These are phyloP conservation scores for Apiospora arundinis DNA, from an alignment of 2,329 filamentous ascomycete genomes.

Conservation along the genomic window DNA sequence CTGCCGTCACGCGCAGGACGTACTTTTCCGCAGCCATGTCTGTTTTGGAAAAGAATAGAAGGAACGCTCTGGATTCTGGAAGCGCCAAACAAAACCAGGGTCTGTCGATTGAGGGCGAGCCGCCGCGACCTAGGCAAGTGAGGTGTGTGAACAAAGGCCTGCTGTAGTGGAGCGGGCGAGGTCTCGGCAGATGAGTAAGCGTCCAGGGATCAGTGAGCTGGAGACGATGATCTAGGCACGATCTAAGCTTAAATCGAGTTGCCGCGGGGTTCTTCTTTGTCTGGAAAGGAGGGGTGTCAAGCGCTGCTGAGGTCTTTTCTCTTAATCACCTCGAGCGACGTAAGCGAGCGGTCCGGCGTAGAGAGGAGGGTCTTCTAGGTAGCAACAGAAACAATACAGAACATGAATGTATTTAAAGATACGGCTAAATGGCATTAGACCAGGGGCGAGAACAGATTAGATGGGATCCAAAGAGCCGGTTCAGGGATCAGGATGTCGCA, in stretches of 20 bases:
- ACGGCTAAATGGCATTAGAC: neutral
- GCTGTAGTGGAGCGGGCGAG: neutral
- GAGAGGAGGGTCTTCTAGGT: neutral
- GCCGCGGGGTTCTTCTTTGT: neutral
- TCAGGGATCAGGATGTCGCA: neutral
- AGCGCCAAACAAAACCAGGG: too few species aligned
- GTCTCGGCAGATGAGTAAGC: conserved; percentile 8
- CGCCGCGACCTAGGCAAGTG: neutral
- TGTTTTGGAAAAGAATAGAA: too few species aligned
- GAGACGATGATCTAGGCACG: neutral
- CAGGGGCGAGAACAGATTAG: neutral
- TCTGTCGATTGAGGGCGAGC: neutral
- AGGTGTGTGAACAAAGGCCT: neutral
- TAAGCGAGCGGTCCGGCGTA: neutral
- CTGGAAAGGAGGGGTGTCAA: neutral
- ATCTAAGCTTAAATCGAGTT: conserved; percentile 11
- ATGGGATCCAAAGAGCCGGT: neutral
- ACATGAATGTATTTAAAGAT: neutral
- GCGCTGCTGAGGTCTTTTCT: neutral
- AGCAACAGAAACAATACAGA: neutral
- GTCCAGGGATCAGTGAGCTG: neutral
- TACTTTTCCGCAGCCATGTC: conserved; percentile 64
- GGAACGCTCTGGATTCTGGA: too few species aligned
- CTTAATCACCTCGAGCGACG: neutral
- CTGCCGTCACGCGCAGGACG: conserved; percentile 81